A percentile compares a stretch with the other conserved stretches of the same genome.
Evolutionary conservation across 2,329 filamentous ascomycete genomes (phyloP).

Genomic region (Trichoderma koningiopsis): DNA sequence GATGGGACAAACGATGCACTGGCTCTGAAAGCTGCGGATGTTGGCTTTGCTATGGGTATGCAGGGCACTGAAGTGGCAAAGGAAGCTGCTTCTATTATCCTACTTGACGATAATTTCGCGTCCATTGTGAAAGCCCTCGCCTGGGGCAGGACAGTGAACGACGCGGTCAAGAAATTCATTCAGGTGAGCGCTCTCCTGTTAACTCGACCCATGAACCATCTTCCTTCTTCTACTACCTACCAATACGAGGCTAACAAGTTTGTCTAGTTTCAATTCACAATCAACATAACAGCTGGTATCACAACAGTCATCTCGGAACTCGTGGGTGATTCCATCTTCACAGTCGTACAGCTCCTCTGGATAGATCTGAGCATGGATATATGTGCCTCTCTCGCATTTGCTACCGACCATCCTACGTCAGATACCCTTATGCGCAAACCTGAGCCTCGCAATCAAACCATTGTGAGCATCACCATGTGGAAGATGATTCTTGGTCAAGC

Average conservation of each 20-base stretch:
- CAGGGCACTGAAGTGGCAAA: constrained; percentile 68
- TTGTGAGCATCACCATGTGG: constrained; percentile 79
- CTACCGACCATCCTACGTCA: constrained; percentile 61
- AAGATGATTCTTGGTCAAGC: constrained; percentile 87
- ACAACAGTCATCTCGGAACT: constrained; percentile 66
- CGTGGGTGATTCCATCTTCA: constrained; percentile 55
- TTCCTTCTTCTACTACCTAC: not conserved
- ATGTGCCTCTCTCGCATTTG: constrained; percentile 65
- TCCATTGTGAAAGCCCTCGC: constrained; percentile 64
- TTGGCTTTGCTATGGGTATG: constrained; percentile 70
- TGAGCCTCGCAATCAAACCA: constrained; percentile 69
- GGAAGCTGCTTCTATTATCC: constrained; percentile 65
- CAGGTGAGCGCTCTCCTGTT: constrained; percentile 44
- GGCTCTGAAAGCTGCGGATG: constrained; percentile 66
- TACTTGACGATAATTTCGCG: constrained; percentile 66
- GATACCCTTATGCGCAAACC: constrained; percentile 66
- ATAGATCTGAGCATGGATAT: constrained; percentile 72
- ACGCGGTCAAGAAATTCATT: constrained; percentile 65
- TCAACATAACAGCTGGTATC: constrained; percentile 68
- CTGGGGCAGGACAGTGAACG: constrained; percentile 65
- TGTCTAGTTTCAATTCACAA: constrained; percentile 63
- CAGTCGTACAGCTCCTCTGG: constrained; percentile 68
- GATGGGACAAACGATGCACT: constrained; percentile 69
- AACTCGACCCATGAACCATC: no score
- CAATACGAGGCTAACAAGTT: not conserved